Evolutionary conservation across 306 rosid species (phyloP).

Genomic region (Hylodesmum podocarpum): DNA sequence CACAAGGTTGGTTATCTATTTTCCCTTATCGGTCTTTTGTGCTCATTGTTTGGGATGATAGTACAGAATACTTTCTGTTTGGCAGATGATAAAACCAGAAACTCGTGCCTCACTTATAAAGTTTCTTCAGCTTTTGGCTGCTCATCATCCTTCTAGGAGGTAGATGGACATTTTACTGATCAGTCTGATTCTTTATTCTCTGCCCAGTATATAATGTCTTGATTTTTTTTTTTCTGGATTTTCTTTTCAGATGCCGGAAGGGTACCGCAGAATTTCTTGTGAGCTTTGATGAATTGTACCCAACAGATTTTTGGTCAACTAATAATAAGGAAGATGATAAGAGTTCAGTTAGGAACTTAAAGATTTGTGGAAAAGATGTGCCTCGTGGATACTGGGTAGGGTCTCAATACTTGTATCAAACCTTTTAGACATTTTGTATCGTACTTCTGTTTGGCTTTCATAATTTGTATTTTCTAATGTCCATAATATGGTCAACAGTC

Average conservation of each 20-base stretch:
- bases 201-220: slow-evolving; percentile 5
- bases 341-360: slow-evolving; percentile 44
- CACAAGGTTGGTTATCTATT: slow-evolving; percentile 55
- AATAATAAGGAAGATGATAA: slow-evolving; percentile 47
- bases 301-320: slow-evolving; percentile 45
- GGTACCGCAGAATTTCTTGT: slow-evolving; percentile 90
- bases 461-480: background rate
- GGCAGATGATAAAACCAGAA: slow-evolving; percentile 81
- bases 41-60: slow-evolving; percentile 15
- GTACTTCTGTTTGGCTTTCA: slow-evolving; percentile 9
- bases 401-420: slow-evolving; percentile 23
- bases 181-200: slow-evolving; percentile 14
- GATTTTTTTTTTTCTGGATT: slow-evolving; percentile 25
- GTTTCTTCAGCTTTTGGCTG: slow-evolving; percentile 86
- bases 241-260: slow-evolving; percentile 80
- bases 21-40: slow-evolving; percentile 20
- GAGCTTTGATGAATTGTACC: slow-evolving; percentile 77
- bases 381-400: slow-evolving; percentile 99
- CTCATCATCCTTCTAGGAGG: slow-evolving; percentile 97
- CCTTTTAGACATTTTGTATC: slow-evolving; percentile 17
- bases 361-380: slow-evolving; percentile 88
- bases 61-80: slow-evolving; percentile 23
- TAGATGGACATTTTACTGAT: slow-evolving; percentile 26
- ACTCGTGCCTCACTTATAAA: slow-evolving; percentile 77
- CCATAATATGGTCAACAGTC: background rate